These are phyloP conservation scores for Lasiodiplodia hormozganensis DNA, from an alignment of 2,329 filamentous ascomycete genomes.

Conservation along the genomic window DNA sequence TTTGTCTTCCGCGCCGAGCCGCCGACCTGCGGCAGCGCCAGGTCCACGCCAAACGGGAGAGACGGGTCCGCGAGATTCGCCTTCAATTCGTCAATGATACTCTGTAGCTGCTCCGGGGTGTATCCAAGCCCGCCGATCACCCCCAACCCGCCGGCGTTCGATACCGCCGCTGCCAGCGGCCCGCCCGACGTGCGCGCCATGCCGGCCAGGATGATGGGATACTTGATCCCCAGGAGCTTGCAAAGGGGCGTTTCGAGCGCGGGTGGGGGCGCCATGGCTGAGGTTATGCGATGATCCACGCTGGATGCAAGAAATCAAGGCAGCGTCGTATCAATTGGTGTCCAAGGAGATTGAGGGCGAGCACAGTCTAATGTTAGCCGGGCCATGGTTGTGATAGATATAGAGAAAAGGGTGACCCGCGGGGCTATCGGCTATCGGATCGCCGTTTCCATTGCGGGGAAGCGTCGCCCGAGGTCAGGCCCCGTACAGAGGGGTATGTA, in stretches of 20 bases:
- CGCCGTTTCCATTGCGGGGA: conserved; percentile 18
- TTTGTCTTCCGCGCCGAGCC: conserved; percentile 86
- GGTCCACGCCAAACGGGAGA: conserved; percentile 88
- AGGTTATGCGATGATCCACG: neutral
- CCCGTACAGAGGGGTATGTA: neutral
- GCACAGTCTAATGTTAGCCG: neutral
- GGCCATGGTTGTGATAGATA: neutral
- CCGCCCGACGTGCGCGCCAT: conserved; percentile 78
- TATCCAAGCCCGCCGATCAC: conserved; percentile 57
- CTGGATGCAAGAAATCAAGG: neutral
- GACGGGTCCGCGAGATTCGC: conserved; percentile 68
- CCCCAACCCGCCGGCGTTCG: conserved; percentile 83
- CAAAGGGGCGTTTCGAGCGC: conserved; percentile 47
- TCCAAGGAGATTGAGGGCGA: neutral
- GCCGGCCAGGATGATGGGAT: conserved; percentile 90
- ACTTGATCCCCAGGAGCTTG: conserved; percentile 77
- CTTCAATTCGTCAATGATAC: conserved; percentile 88
- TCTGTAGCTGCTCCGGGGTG: conserved; percentile 72
- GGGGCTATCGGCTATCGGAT: conserved; percentile 18
- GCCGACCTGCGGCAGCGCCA: conserved; percentile 89
- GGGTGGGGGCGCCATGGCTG: conserved; percentile 39
- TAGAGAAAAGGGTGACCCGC: neutral
- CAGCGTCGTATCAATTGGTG: neutral
- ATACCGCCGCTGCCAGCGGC: conserved; percentile 55
- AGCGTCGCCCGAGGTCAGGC: conserved; percentile 17